Conservation (phyloP, 108 stramenopile genomes). For the Bacterosira constricta region DNA sequence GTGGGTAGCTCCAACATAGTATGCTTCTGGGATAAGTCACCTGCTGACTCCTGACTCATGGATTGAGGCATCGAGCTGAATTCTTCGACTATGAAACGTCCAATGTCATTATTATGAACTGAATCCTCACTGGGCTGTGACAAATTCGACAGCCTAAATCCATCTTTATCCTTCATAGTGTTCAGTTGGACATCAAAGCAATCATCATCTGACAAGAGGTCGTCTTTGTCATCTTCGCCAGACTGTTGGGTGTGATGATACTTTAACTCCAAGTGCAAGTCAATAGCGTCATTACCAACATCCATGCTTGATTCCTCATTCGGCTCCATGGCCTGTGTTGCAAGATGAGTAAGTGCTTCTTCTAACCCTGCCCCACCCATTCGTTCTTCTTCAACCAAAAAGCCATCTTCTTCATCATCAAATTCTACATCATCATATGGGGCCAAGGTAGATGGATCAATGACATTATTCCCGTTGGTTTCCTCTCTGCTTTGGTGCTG, state of each 20-base stretch:
- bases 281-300: neutral
- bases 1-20: neutral
- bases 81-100: constrained; percentile 5
- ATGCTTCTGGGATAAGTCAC: neutral
- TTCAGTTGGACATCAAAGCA: neutral
- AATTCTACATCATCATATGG: constrained; percentile 38
- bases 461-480: constrained; percentile 44
- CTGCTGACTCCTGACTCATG: neutral
- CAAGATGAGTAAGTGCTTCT: constrained; percentile 51
- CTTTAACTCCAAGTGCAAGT: neutral
- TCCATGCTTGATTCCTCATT: neutral
- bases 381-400: constrained; percentile 54
- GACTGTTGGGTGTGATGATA: constrained; percentile 36
- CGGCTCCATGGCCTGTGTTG: constrained; percentile 43
- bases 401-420: constrained; percentile 41
- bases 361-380: constrained; percentile 52
- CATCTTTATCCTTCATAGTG: neutral
- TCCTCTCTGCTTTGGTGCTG: too few species aligned
- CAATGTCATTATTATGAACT: neutral
- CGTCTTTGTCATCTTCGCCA: constrained; percentile 37
- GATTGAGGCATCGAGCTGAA: constrained; percentile 1
- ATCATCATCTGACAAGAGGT: constrained; percentile 29
- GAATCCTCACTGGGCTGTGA: neutral
- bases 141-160: neutral
- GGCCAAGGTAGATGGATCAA: constrained; percentile 63